Conservation (phyloP, 1,139 yeast genomes). For the Hansenula lynferdii region DNA sequence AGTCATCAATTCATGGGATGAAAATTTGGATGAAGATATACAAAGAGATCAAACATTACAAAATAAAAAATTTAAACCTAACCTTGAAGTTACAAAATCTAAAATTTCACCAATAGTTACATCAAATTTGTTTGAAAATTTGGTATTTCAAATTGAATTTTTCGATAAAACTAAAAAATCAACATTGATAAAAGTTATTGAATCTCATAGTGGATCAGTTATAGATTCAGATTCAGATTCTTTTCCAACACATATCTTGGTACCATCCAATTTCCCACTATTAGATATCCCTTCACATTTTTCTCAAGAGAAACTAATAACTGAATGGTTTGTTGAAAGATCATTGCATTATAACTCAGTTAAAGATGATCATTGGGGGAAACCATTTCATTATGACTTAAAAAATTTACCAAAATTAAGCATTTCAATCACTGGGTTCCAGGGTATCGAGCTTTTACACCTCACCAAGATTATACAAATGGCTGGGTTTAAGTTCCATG, state of each 20-base stretch:
- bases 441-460: slow-evolving; percentile 79
- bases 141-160: slow-evolving; percentile 35
- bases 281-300: slow-evolving; percentile 20
- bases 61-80: slow-evolving; percentile 3
- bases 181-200: slow-evolving; percentile 34
- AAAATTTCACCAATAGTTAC: not conserved
- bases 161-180: slow-evolving; percentile 31
- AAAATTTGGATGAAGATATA: slow-evolving; percentile 14
- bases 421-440: slow-evolving; percentile 73
- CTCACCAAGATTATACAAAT: slow-evolving; percentile 53
- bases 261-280: too few relatives aligned
- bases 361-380: slow-evolving; percentile 67
- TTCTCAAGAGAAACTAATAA: slow-evolving; percentile 25
- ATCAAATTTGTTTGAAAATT: slow-evolving; percentile 30
- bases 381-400: slow-evolving; percentile 44
- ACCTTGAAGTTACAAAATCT: slow-evolving; percentile 3
- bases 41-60: slow-evolving; percentile 5
- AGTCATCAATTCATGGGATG: slow-evolving; percentile 28
- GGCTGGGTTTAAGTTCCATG: slow-evolving; percentile 46
- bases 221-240: slow-evolving; percentile 4
- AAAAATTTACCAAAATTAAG: slow-evolving; percentile 30
- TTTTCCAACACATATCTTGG: slow-evolving; percentile 5
- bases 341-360: slow-evolving; percentile 57
- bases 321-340: slow-evolving; percentile 89
- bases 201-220: slow-evolving; percentile 38